Evolutionary conservation across 1,284 basidiomycete species (phyloP), one percentile per base, ranked within the genome.

Genomic region (Cerrena zonata): DNA sequence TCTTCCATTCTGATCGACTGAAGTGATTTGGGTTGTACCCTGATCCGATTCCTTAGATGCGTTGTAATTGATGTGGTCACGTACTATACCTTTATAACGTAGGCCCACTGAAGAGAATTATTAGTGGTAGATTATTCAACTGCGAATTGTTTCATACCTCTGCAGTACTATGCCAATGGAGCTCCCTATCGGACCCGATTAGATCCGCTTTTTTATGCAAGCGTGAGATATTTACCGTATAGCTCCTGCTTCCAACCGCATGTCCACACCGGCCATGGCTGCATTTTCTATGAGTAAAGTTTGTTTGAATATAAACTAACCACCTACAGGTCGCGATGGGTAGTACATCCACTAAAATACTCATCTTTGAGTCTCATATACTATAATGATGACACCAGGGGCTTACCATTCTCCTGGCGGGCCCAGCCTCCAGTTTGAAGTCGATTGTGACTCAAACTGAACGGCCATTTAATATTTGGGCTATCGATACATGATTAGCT

Each of bases 81-180:
- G 36, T 22, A 18, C 57, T 21, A 53, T 43, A 77, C 78, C 58
- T 73, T 77, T 36, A 84, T 58, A n/a, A 84, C 70, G 51, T 82
- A 84, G 2, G 77, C 78, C 82, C 80, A 83, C 77, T 79, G 15
- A n/a, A n/a, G 7, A 34, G 30, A 34, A 7, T 34, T 38, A 19
- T 23, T 19, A 25, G 2, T 21, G 30, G 11, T 21, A 27, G 11
- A 30, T n/a, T 21, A 15, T 19, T 19, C 13, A 5, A 45, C n/a
- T 25, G 44, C 40, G 19, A 61, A 52, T 45, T 15, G 52, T 15
- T 15, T 78, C 69, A 34, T 34, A 34, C 30, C 30, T 86, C 84
- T 40, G 76, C 67, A 4, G 76, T 78, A 44, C 69, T 74, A 61
- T 86, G 83, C 83, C 83, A 85, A 58, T 85, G 83, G 19, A 85